Percentiles rank a stretch among this genome's conserved stretches.
Conservation (phyloP, 352 stramenopile species). For the Pythium apleroticum region DNA sequence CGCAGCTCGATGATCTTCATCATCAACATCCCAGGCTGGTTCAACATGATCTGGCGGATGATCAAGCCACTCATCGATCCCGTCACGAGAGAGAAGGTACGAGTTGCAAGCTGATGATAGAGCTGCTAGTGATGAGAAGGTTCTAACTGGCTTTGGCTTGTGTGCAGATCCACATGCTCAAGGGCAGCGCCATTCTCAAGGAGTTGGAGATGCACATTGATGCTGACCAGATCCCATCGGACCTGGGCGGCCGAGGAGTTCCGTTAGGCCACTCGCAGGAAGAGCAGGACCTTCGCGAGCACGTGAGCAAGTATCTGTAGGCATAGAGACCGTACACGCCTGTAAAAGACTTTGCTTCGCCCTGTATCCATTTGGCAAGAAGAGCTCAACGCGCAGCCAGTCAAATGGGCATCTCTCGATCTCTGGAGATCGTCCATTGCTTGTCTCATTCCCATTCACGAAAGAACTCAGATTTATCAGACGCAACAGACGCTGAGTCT, state of each 20-base stretch:
- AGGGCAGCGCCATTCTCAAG: constrained; percentile 71
- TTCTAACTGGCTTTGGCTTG: not conserved
- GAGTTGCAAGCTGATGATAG: not conserved
- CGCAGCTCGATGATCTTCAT: constrained; percentile 94
- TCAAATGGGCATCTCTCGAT: not conserved
- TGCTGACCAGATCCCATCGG: constrained; percentile 61
- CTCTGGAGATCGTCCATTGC: not conserved
- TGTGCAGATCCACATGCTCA: constrained; percentile 62
- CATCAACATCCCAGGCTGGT: constrained; percentile 95
- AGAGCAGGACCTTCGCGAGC: constrained; percentile 56
- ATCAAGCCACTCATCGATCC: constrained; percentile 93
- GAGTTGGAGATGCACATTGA: constrained; percentile 77
- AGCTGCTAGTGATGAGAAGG: not conserved
- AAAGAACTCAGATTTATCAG: not conserved
- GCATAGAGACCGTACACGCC: constrained; percentile 21
- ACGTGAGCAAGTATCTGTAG: constrained; percentile 74
- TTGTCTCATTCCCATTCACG: constrained; percentile 3
- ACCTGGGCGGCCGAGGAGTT: constrained; percentile 63
- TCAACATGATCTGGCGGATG: constrained; percentile 93
- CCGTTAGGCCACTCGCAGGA: constrained; percentile 69
- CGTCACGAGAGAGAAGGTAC: constrained; percentile 93
- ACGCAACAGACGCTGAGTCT: constrained; percentile 11
- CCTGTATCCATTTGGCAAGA: not conserved
- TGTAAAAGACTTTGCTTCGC: not conserved
- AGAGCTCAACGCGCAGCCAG: constrained; percentile 25